Base-by-base conservation (phyloP, 1,284 basidiomycete genomes). In the Takashimella koratensis region DNA sequence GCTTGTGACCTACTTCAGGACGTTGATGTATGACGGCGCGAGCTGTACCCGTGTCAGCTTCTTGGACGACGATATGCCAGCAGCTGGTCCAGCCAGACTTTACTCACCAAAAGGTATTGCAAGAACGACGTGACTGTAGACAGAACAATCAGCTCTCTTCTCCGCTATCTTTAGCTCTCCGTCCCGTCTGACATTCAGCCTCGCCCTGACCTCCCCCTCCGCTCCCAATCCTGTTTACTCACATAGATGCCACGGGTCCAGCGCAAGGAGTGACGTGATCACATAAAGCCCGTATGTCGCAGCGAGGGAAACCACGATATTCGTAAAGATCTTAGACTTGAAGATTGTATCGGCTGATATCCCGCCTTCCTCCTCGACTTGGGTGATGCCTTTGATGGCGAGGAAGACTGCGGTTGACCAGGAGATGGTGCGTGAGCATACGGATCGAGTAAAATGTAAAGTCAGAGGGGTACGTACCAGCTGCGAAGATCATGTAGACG, bases 11-110 rank as follows among this genome's bases (percentile, higher is more conserved):
- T 68, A 89, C 86, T 95, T 95, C 55, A 95, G 80, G 13, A 96
- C 87, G 52, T 87, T 83, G 71, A 94, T 93, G 66, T 94, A 97
- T 0, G 90, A 91, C 3, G 95, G 94, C 0, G 90, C 87, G 19
- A 74, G 53, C 52, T 61, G 40, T 40, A 11, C n/a, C 19, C 13
- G 2, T 30, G 27, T 39, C 20, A 22, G 36, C 27, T 24, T 26
- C n/a, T 49, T 21, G 36, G 23, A 10, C 13, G 16, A 30, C 16
- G 5, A 42, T 0, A 44, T 36, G 30, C 16, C n/a, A n/a, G n/a
- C n/a, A n/a, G n/a, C n/a, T n/a, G n/a, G 30, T 36, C 16, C 30
- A 36, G 30, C 22, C 6, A n/a, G n/a, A n/a, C n/a, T 21, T 23
- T 10, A 48, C 54, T 49, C 79, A 95, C 84, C 51, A 98, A 80